These are phyloP conservation scores for Eudorina sp. DNA, from an alignment of 139 green algal species.

Conservation along the genomic window DNA sequence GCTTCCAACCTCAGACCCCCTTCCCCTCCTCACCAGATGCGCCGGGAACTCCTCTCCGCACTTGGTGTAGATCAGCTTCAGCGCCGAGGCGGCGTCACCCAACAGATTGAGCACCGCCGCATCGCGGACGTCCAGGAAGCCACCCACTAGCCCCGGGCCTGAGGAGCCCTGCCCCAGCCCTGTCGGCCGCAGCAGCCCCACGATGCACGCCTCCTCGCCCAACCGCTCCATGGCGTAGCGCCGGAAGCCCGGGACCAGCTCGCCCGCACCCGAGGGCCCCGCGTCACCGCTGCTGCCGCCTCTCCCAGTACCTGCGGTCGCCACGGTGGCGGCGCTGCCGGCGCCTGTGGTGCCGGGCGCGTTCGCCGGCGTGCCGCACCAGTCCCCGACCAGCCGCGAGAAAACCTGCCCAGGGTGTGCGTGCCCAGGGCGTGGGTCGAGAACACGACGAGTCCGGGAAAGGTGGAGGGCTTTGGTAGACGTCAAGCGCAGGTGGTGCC, in stretches of 20 bases:
- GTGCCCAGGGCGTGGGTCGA: neutral
- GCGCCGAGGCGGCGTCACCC: constrained; percentile 64
- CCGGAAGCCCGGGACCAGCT: constrained; percentile 67
- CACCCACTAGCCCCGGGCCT: neutral
- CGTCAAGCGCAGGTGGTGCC: too few relatives aligned
- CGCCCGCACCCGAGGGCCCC: neutral
- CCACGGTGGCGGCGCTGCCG: neutral
- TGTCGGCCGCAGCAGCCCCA: constrained; percentile 60
- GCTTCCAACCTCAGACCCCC: too few relatives aligned
- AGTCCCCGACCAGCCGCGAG: constrained; percentile 67
- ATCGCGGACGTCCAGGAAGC: constrained; percentile 71
- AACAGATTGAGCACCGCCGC: constrained; percentile 77
- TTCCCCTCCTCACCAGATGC: constrained; percentile 61
- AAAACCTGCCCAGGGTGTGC: constrained; percentile 46
- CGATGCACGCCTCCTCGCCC: constrained; percentile 71
- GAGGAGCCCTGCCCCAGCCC: neutral
- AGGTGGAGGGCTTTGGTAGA: too few relatives aligned
- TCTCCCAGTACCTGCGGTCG: too few relatives aligned
- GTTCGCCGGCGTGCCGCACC: constrained; percentile 51
- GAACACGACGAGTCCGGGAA: neutral
- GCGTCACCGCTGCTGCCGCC: neutral
- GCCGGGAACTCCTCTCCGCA: constrained; percentile 66
- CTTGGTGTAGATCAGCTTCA: constrained; percentile 71
- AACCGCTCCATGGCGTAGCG: constrained; percentile 73
- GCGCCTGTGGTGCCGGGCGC: neutral